These are phyloP conservation scores for Xylogone sp. DNA, from an alignment of 2,329 filamentous ascomycete species.

Conservation along the genomic window DNA sequence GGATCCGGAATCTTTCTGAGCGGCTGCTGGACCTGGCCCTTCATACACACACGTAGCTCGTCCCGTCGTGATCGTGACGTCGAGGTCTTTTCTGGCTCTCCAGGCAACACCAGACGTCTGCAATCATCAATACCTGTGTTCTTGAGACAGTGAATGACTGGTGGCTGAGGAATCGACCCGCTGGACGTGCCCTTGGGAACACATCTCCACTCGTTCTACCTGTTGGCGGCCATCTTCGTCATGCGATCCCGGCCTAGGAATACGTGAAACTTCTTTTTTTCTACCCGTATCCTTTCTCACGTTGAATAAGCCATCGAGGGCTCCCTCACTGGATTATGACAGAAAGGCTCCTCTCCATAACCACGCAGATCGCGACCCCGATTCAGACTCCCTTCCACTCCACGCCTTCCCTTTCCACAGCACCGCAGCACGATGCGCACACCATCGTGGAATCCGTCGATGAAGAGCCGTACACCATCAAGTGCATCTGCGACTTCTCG, in stretches of 20 bases:
- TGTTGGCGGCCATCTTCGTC: constrained; percentile 31
- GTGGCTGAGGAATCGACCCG: neutral
- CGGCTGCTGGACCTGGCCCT: no score
- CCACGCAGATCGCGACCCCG: constrained; percentile 31
- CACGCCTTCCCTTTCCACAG: constrained; percentile 12
- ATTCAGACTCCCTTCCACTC: constrained; percentile 19
- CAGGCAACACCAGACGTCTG: neutral
- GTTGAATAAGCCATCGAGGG: constrained; percentile 27
- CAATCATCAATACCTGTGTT: neutral
- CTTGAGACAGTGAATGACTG: constrained; percentile 8
- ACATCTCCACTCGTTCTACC: constrained; percentile 20
- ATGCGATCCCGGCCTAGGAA: constrained; percentile 32
- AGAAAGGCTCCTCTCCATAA: constrained; percentile 30
- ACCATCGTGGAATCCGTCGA: constrained; percentile 46
- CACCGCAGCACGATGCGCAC: constrained; percentile 24
- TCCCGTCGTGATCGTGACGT: no score
- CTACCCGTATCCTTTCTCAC: constrained; percentile 23
- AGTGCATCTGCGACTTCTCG: constrained; percentile 90
- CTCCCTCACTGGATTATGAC: constrained; percentile 33
- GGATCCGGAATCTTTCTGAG: no score
- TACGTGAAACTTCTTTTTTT: constrained; percentile 25
- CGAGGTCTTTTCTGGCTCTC: no score
- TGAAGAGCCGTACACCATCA: constrained; percentile 89
- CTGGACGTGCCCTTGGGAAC: constrained; percentile 1
- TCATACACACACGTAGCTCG: no score